Evolutionary conservation across 2,329 filamentous ascomycete genomes (phyloP).

Genomic region (Xylariaceae sp.): DNA sequence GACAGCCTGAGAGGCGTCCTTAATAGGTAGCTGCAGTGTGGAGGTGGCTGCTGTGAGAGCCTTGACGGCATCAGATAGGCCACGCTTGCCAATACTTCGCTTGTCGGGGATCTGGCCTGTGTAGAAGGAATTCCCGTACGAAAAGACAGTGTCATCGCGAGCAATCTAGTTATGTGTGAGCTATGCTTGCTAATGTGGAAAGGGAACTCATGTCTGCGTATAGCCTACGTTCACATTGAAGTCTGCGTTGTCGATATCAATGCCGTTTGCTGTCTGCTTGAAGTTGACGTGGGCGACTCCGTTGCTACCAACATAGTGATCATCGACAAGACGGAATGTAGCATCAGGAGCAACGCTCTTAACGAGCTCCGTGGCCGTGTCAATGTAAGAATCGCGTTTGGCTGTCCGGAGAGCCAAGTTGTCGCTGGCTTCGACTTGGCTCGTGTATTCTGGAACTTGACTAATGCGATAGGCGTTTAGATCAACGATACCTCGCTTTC

Average conservation of each 20-base stretch:
- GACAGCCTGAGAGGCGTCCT: slow-evolving; percentile 32
- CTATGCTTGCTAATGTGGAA: not conserved
- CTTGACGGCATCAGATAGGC: slow-evolving; percentile 37
- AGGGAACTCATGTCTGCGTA: not conserved
- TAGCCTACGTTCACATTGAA: slow-evolving; percentile 57
- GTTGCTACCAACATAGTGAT: slow-evolving; percentile 52
- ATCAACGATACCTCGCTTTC: slow-evolving; percentile 30
- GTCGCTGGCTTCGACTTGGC: slow-evolving; percentile 22
- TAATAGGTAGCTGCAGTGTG: slow-evolving; percentile 38
- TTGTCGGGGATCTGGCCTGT: slow-evolving; percentile 40
- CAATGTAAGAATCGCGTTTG: slow-evolving; percentile 36
- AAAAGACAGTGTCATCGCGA: slow-evolving; percentile 52
- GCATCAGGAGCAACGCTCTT: slow-evolving; percentile 34
- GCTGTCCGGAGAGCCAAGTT: slow-evolving; percentile 24
- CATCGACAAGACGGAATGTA: slow-evolving; percentile 47
- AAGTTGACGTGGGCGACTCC: slow-evolving; percentile 57
- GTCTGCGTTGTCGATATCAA: slow-evolving; percentile 59
- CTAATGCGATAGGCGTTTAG: slow-evolving; percentile 32
- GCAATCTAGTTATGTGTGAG: slow-evolving; percentile 37
- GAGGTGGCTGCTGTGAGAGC: slow-evolving; percentile 40
- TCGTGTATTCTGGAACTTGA: slow-evolving; percentile 29
- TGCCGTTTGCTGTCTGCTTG: slow-evolving; percentile 53
- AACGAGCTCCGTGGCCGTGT: slow-evolving; percentile 41
- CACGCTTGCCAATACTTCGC: slow-evolving; percentile 37
- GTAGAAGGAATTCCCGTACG: slow-evolving; percentile 48